A percentile compares a stretch with the other conserved stretches of the same genome.
phyloP scores from a whole-genome alignment of 2,329 filamentous ascomycete species.

The Cytospora paraplurivora region DNA sequence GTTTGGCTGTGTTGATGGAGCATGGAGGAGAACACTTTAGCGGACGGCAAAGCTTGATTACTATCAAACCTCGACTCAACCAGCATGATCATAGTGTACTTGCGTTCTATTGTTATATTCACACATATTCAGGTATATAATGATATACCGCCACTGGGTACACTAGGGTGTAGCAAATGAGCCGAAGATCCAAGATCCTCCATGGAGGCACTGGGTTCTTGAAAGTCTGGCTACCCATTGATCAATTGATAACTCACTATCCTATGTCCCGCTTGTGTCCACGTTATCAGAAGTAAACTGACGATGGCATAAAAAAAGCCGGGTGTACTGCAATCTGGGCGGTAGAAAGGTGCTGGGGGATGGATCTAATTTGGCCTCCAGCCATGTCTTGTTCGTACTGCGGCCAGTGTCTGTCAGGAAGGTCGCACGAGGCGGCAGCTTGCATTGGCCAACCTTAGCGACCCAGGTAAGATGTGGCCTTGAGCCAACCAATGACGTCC shows the following conservation, averaged over 20 bases:
- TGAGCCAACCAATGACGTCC: not conserved
- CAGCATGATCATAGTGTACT: not conserved
- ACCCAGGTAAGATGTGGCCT: conserved; percentile 12
- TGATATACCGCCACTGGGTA: conserved; percentile 13
- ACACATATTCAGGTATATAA: conserved; percentile 3
- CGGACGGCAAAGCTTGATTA: conserved; percentile 10
- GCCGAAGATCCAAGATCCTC: not conserved
- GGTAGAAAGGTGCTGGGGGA: conserved; percentile 16
- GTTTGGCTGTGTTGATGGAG: conserved; percentile 6
- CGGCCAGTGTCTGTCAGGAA: conserved; percentile 23
- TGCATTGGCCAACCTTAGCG: conserved; percentile 19
- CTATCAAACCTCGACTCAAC: not conserved
- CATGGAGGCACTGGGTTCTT: not conserved
- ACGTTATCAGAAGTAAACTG: not conserved
- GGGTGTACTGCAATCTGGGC: conserved; percentile 15
- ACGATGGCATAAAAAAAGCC: not conserved
- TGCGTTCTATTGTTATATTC: conserved; percentile 8
- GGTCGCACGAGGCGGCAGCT: conserved; percentile 19
- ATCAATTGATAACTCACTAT: not conserved
- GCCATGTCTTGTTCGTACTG: conserved; percentile 24
- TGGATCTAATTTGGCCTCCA: conserved; percentile 15
- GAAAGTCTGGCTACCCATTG: not conserved
- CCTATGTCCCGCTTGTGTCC: conserved; percentile 5
- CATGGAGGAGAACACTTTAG: not conserved
- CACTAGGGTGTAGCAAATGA: conserved; percentile 8